Evolutionary conservation across 345 rosid species (phyloP), one percentile per base, ranked within the genome.

Genomic region (Clarkia xantiana): DNA sequence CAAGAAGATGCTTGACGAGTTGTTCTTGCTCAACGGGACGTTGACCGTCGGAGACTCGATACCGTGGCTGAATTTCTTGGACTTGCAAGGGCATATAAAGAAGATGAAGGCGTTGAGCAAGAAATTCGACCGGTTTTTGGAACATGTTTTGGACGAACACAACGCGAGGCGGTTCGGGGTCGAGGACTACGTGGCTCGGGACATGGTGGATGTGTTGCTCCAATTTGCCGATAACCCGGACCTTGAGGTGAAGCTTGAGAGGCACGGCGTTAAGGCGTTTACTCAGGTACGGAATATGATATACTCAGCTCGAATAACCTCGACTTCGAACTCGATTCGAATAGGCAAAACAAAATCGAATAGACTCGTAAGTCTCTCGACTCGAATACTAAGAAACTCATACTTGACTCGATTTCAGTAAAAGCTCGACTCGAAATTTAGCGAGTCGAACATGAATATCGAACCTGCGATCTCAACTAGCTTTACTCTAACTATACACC

Each of bases 31-130:
- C 1, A 82, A 75, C 18, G 86, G 91, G 46, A 67, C 74, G 10
- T 22, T 79, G 47, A 78, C 72, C 22, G 69, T 82, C n/a, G 86
- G 93, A 0, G 93, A 77, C 47, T 79, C 81, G 4, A 82, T 82
- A 40, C 84, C 86, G 0, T 82, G 82, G 84, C 38, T 79, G 9
- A 52, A 62, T 46, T 71, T 65, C 58, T 19, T 82, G 67, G 93
- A 82, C 68, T 45, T 82, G 59, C 84, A 79, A 36, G 86, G 93
- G n/a, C 36, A 82, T 20, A 64, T 71, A 0, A 79, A 64, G 77
- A 75, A 78, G 55, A 82, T 79, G 93, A 82, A 82, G 65, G 63
- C 22, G 4, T 14, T 82, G 61, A 56, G 68, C 59, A 68, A 72
- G 78, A 82, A 75, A 46, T 72, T 78, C 7, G 77, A 79, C 45